These are phyloP conservation scores for Coprinellus aureogranulatus DNA, from an alignment of 768 basidiomycete species.

Conservation along the genomic window DNA sequence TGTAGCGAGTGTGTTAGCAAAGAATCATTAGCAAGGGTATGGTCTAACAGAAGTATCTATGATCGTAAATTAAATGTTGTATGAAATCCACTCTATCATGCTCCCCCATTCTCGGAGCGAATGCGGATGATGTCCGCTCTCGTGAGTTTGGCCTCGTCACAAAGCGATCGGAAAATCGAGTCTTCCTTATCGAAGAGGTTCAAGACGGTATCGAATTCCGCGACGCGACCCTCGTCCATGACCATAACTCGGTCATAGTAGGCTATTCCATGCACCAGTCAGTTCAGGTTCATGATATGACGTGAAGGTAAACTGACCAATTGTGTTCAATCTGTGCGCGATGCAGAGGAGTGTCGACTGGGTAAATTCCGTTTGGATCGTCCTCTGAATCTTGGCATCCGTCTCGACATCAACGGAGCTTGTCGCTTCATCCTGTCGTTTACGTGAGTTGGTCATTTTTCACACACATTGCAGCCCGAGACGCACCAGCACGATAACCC, in stretches of 20 bases:
- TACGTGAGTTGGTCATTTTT: not conserved
- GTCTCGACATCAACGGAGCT: conserved; percentile 63
- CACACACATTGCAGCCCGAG: not conserved
- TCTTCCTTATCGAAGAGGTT: conserved; percentile 57
- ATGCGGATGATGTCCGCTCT: conserved; percentile 58
- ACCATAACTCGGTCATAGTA: conserved; percentile 72
- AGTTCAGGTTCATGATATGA: too few relatives aligned
- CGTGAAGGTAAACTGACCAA: conserved; percentile 37
- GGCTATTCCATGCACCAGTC: conserved; percentile 29
- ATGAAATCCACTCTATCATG: too few relatives aligned
- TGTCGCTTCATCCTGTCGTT: conserved; percentile 68
- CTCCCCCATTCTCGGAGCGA: conserved; percentile 28
- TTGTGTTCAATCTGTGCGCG: conserved; percentile 52
- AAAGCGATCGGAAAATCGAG: conserved; percentile 70
- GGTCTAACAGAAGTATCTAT: too few relatives aligned
- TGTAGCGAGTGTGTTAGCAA: too few relatives aligned
- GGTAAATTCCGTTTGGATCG: conserved; percentile 62
- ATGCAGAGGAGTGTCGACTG: conserved; percentile 50
- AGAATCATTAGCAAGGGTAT: too few relatives aligned
- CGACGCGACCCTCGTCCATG: conserved; percentile 66
- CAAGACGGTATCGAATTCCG: conserved; percentile 73
- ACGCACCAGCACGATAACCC: conserved; percentile 46
- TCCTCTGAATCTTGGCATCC: conserved; percentile 58
- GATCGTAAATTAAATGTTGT: too few relatives aligned
- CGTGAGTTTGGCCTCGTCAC: conserved; percentile 59